phyloP scores from a whole-genome alignment of 345 rosid species.

The Salix dunnii region DNA sequence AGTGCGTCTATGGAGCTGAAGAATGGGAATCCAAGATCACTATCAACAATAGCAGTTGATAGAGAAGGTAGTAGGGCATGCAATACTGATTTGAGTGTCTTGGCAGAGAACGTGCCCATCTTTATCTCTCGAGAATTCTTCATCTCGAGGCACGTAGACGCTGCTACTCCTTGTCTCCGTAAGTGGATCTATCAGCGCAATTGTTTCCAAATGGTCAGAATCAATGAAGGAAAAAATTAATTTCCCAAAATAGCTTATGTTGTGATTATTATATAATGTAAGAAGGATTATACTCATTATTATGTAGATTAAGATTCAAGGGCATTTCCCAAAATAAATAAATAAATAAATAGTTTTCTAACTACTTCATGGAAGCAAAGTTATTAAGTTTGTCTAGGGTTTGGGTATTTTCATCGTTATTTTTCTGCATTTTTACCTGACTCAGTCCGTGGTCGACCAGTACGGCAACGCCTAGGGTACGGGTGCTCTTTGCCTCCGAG shows the following conservation, averaged over 20 bases:
- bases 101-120: conserved; percentile 48
- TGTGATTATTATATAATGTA: no score
- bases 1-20: conserved; percentile 61
- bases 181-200: conserved; percentile 34
- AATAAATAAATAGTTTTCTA: no score
- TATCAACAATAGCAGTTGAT: conserved; percentile 39
- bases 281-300: no score
- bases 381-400: no score
- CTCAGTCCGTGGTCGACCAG: conserved; percentile 31
- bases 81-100: conserved; percentile 55
- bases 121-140: conserved; percentile 59
- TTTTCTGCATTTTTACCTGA: conserved; percentile 21
- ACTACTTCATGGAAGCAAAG: no score
- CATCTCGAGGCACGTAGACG: conserved; percentile 79
- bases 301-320: no score
- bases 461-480: conserved; percentile 54
- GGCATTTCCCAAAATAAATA: no score
- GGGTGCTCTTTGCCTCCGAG: conserved; percentile 41
- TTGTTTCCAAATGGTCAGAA: background rate
- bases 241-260: background rate
- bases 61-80: conserved; percentile 58
- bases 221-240: background rate
- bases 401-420: background rate
- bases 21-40: conserved; percentile 49
- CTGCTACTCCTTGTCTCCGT: conserved; percentile 44